A percentile compares a stretch with the other conserved stretches of the same genome.
Evolutionary conservation across 306 rosid species (phyloP).

Genomic region (Carpinus viminea): DNA sequence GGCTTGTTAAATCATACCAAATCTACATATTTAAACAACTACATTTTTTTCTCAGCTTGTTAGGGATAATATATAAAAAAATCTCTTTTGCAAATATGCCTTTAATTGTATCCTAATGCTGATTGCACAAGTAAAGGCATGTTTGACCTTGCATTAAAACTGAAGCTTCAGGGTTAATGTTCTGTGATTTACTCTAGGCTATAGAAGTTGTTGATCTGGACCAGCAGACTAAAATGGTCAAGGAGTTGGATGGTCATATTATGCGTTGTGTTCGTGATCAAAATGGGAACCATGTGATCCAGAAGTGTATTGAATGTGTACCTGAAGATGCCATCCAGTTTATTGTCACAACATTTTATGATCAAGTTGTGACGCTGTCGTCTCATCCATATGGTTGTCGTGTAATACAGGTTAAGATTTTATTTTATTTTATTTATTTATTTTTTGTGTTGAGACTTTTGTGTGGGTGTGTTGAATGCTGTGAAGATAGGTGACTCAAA

Average conservation of each 20-base stretch:
- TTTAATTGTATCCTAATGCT: neutral
- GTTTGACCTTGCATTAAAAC: neutral
- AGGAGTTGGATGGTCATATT: conserved; percentile 82
- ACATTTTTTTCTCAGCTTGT: neutral
- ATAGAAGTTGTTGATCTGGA: conserved; percentile 96
- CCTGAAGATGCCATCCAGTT: conserved; percentile 81
- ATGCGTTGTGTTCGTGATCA: conserved; percentile 99
- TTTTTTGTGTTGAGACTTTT: neutral
- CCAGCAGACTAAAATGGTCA: conserved; percentile 89
- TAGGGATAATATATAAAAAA: neutral
- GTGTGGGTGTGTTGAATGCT: neutral
- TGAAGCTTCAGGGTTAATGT: neutral
- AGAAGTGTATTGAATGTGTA: conserved; percentile 94
- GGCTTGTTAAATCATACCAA: neutral
- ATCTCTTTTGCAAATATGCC: neutral
- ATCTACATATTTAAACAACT: neutral
- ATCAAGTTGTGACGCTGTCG: conserved; percentile 86
- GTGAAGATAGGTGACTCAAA: neutral
- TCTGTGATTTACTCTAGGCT: conserved; percentile 50
- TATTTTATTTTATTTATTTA: conserved; percentile 8
- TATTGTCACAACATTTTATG: conserved; percentile 82
- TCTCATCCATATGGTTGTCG: conserved; percentile 98
- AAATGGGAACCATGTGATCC: conserved; percentile 96
- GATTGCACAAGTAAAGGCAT: neutral
- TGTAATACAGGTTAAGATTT: conserved; percentile 70